Percentiles rank a stretch among this genome's conserved stretches.
phyloP scores from a whole-genome alignment of 2,329 filamentous ascomycete genomes.

The Nakataea oryzae region DNA sequence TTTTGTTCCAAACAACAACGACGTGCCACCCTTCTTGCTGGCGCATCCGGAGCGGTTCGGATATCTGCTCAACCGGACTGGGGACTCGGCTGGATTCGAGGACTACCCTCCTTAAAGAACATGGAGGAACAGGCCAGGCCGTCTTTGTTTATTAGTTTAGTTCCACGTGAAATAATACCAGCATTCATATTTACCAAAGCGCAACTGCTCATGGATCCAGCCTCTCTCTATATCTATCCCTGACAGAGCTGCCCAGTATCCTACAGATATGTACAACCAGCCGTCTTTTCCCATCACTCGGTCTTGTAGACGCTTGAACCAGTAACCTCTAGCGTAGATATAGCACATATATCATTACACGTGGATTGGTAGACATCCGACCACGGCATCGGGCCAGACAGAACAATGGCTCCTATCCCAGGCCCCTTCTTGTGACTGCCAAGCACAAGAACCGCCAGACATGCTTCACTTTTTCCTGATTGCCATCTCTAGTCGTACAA shows the following conservation, averaged over 20 bases:
- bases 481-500: neutral
- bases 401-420: neutral
- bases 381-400: neutral
- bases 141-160: neutral
- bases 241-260: neutral
- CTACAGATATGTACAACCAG: neutral
- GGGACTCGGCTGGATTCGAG: slow-evolving; percentile 33
- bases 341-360: neutral
- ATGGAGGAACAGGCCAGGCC: neutral
- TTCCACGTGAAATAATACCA: neutral
- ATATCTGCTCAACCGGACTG: slow-evolving; percentile 35
- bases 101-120: slow-evolving; percentile 25
- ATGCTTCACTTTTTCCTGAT: neutral
- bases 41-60: slow-evolving; percentile 26
- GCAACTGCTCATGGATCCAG: neutral
- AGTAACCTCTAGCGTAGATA: neutral
- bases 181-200: neutral
- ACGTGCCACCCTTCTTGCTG: slow-evolving; percentile 39
- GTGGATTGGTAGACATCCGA: neutral
- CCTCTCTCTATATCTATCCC: neutral
- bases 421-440: neutral
- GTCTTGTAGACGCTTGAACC: neutral
- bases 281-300: neutral
- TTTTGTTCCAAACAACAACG: slow-evolving; percentile 36
- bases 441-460: neutral